These are phyloP conservation scores for Lasiodiplodia theobromae DNA, from an alignment of 2,329 filamentous ascomycete species.

Conservation along the genomic window DNA sequence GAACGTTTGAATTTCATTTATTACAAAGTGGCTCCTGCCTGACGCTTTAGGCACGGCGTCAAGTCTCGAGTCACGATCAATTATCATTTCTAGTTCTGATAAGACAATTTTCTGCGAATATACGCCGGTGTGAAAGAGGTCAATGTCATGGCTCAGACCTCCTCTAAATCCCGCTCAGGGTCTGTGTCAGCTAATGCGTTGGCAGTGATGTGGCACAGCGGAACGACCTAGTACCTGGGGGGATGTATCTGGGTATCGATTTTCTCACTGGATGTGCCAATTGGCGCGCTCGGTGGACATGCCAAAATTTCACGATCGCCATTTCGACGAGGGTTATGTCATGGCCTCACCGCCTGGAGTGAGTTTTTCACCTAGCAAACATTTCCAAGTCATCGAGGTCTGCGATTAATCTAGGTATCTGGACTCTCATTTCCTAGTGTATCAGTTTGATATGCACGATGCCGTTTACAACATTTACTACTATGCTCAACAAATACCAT, in stretches of 20 bases:
- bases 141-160: conserved; percentile 12
- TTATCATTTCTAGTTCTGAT: neutral
- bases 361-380: neutral
- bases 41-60: neutral
- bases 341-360: conserved; percentile 2
- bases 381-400: neutral
- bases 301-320: neutral
- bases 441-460: neutral
- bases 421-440: neutral
- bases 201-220: conserved; percentile 17
- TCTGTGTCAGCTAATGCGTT: neutral
- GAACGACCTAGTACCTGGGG: neutral
- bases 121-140: neutral
- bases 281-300: neutral
- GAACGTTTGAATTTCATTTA: neutral
- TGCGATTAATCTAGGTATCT: rapidly evolving
- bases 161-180: neutral
- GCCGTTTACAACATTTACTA: neutral
- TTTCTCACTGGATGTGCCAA: neutral
- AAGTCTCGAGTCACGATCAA: neutral
- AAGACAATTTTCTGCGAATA: too few relatives aligned
- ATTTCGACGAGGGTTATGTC: neutral
- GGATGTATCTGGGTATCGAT: neutral
- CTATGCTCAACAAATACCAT: neutral
- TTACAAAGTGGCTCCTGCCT: neutral